Percentiles rank a stretch among this genome's conserved stretches.
Evolutionary conservation across 352 stramenopile genomes (phyloP).

Genomic region (Pythium periplocum): DNA sequence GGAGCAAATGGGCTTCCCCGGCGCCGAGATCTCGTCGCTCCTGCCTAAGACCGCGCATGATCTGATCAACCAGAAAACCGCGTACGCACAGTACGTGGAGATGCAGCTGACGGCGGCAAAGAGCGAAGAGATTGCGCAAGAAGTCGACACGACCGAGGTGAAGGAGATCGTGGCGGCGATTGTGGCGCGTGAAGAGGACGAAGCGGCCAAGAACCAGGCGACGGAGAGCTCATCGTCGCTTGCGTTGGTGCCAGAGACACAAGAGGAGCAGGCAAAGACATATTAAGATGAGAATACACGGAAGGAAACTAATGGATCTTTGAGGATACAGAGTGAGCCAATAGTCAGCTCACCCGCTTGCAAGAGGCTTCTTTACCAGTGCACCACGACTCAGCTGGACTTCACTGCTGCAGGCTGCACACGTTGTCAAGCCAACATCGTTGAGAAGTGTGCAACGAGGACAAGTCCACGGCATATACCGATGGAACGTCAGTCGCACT

Average conservation of each 20-base stretch:
- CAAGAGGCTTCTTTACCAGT: not conserved
- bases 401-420: constrained; percentile 46
- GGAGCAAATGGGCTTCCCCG: constrained; percentile 42
- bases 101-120: not conserved
- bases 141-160: constrained; percentile 8
- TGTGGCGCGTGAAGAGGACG: constrained; percentile 5
- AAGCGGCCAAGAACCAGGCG: not conserved
- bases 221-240: not conserved
- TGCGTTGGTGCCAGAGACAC: not conserved
- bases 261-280: too few species aligned
- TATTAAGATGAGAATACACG: too few species aligned
- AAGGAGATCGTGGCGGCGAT: constrained; percentile 18
- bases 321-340: too few species aligned
- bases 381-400: constrained; percentile 12
- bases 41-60: constrained; percentile 52
- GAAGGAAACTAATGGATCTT: too few species aligned
- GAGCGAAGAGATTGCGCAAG: not conserved
- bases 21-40: constrained; percentile 54
- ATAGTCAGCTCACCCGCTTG: too few species aligned
- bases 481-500: constrained; percentile 61
- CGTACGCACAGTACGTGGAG: constrained; percentile 27
- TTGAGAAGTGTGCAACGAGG: constrained; percentile 75
- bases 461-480: constrained; percentile 58
- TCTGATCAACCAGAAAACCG: constrained; percentile 49
- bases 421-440: constrained; percentile 23